These are phyloP conservation scores for Ceratobasidium sp. DNA, from an alignment of 1,284 basidiomycete genomes.

Conservation along the genomic window DNA sequence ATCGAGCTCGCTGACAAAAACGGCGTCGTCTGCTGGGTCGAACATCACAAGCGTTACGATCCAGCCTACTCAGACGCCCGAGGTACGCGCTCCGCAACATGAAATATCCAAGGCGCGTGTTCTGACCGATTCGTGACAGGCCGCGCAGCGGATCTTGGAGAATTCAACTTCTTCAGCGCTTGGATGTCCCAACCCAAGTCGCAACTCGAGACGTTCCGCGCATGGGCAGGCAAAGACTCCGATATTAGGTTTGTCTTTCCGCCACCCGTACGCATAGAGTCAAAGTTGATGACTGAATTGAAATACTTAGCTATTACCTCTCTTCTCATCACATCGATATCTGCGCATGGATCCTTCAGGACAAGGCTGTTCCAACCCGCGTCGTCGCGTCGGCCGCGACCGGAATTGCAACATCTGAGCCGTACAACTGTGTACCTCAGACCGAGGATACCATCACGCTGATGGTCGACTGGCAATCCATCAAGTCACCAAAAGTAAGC, in stretches of 20 bases:
- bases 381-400: slow-evolving; percentile 88
- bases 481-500: slow-evolving; percentile 68
- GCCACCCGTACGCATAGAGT: slow-evolving; percentile 5
- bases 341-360: slow-evolving; percentile 57
- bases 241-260: slow-evolving; percentile 71
- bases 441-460: slow-evolving; percentile 96
- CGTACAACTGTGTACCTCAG: slow-evolving; percentile 80
- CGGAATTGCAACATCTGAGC: slow-evolving; percentile 86
- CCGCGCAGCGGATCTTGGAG: slow-evolving; percentile 77
- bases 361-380: slow-evolving; percentile 47
- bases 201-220: slow-evolving; percentile 67
- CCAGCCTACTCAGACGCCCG: slow-evolving; percentile 89
- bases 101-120: not conserved
- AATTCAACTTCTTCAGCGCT: slow-evolving; percentile 80
- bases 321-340: slow-evolving; percentile 88
- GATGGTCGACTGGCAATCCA: slow-evolving; percentile 89
- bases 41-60: slow-evolving; percentile 89
- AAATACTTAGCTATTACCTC: slow-evolving; percentile 77
- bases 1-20: slow-evolving; percentile 77
- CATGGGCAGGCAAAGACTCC: slow-evolving; percentile 92
- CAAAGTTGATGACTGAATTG: not conserved
- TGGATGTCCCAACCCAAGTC: slow-evolving; percentile 97
- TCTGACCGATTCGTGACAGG: slow-evolving; percentile 53
- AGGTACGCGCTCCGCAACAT: slow-evolving; percentile 40
- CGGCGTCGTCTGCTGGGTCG: slow-evolving; percentile 88